These are phyloP conservation scores for Knoxdaviesia capensis DNA, from an alignment of 2,329 filamentous ascomycete genomes.

Conservation along the genomic window DNA sequence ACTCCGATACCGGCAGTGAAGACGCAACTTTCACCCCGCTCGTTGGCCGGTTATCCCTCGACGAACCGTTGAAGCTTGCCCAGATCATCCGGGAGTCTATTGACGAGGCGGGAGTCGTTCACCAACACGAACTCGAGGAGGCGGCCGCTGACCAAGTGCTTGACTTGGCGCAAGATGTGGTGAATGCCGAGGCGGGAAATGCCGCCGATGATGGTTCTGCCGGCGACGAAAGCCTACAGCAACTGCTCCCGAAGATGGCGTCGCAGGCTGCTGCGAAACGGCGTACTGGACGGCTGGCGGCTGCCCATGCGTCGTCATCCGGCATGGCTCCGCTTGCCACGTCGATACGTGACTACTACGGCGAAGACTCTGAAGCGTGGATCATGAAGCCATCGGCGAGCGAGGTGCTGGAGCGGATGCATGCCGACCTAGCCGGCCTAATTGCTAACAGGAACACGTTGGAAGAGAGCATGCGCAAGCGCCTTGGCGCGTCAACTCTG, in stretches of 20 bases:
- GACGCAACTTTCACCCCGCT: conserved; percentile 22
- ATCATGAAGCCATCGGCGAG: conserved; percentile 53
- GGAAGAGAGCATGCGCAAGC: conserved; percentile 36
- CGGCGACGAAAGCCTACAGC: conserved; percentile 17
- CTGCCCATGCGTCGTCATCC: no score
- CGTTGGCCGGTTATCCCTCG: conserved; percentile 40
- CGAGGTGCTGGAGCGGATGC: conserved; percentile 40
- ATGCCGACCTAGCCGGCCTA: conserved; percentile 43
- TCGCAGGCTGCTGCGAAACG: no score
- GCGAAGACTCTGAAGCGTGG: conserved; percentile 39
- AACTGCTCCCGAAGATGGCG: conserved; percentile 15
- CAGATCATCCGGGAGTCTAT: conserved; percentile 56
- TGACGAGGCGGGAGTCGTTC: conserved; percentile 76
- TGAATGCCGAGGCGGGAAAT: conserved; percentile 42
- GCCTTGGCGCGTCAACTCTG: conserved; percentile 42
- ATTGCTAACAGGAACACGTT: conserved; percentile 38
- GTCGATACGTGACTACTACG: conserved; percentile 35
- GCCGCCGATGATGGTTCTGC: conserved; percentile 32
- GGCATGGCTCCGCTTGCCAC: no score
- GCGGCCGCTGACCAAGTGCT: conserved; percentile 50
- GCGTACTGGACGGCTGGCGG: no score
- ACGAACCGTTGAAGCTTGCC: conserved; percentile 48
- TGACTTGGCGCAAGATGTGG: conserved; percentile 51
- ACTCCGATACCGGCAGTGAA: conserved; percentile 4
- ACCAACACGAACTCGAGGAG: conserved; percentile 60